Evolutionary conservation across 176 grass and related monocot species (phyloP).

Genomic region (Phragmites australis): DNA sequence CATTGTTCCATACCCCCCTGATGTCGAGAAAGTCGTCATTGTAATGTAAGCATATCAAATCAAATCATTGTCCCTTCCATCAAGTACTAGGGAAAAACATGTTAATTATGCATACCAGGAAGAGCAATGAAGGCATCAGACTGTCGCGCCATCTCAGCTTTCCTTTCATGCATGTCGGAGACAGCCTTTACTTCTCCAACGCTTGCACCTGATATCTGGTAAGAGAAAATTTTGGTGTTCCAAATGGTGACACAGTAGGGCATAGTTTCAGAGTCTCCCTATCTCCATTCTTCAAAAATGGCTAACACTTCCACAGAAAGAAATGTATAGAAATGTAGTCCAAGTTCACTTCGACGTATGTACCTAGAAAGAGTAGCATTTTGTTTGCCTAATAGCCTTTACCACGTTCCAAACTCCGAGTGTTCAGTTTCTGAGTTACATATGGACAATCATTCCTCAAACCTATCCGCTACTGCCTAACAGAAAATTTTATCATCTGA

Average conservation of each 20-base stretch:
- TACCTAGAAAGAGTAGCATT: background rate
- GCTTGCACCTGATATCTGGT: conserved; percentile 88
- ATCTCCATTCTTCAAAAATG: background rate
- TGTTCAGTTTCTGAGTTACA: conserved; percentile 6
- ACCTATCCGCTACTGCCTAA: background rate
- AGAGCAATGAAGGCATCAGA: conserved; percentile 92
- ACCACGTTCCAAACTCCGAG: background rate
- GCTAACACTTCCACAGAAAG: background rate
- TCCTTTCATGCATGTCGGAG: conserved; percentile 89
- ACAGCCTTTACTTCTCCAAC: conserved; percentile 80
- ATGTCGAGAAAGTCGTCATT: conserved; percentile 29
- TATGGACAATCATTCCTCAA: background rate
- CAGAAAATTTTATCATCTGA: background rate
- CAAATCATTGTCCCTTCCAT: background rate
- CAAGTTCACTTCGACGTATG: background rate
- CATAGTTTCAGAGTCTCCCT: background rate
- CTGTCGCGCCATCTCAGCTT: conserved; percentile 92
- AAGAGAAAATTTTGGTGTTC: background rate
- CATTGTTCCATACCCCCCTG: conserved; percentile 99
- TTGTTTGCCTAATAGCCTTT: background rate
- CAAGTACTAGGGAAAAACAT: background rate
- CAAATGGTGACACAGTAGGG: background rate
- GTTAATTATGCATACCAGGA: conserved; percentile 57
- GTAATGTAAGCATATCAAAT: conserved; percentile 4
- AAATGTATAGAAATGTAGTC: background rate